A percentile compares a stretch with the other conserved stretches of the same genome.
Evolutionary conservation across 768 basidiomycete species (phyloP).

Genomic region (Suillus tomentosus): DNA sequence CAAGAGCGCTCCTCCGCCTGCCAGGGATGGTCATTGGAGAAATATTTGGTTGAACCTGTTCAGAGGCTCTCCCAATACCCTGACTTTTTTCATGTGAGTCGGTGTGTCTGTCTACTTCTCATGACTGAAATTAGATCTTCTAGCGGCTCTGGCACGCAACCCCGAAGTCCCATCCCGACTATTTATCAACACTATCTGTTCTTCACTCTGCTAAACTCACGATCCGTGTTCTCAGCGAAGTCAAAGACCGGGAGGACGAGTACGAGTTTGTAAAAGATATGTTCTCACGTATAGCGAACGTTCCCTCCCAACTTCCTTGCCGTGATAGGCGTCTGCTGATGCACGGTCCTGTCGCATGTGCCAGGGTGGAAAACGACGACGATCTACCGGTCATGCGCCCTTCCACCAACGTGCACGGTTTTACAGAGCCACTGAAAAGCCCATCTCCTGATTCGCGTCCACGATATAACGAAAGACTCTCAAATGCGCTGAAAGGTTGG

Average conservation of each 20-base stretch:
- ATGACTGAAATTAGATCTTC: slow-evolving; percentile 12
- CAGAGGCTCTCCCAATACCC: slow-evolving; percentile 72
- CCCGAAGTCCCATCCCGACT: slow-evolving; percentile 68
- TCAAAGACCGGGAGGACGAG: slow-evolving; percentile 84
- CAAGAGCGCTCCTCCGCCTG: slow-evolving; percentile 58
- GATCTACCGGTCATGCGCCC: slow-evolving; percentile 11
- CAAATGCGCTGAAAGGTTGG: slow-evolving; percentile 48
- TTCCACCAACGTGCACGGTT: slow-evolving; percentile 15
- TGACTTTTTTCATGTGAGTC: slow-evolving; percentile 69
- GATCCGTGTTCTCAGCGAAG: slow-evolving; percentile 79
- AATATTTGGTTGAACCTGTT: slow-evolving; percentile 75
- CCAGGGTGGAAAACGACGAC: slow-evolving; percentile 43
- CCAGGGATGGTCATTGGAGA: slow-evolving; percentile 63
- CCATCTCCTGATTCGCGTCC: background rate
- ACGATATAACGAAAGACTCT: slow-evolving; percentile 29
- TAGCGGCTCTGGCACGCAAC: slow-evolving; percentile 75
- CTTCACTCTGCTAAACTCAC: slow-evolving; percentile 68
- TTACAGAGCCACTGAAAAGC: background rate
- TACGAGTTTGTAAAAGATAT: slow-evolving; percentile 74
- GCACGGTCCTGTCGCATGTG: slow-evolving; percentile 55
- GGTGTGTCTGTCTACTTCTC: slow-evolving; percentile 2
- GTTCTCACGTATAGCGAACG: slow-evolving; percentile 56
- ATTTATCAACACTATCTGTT: slow-evolving; percentile 65
- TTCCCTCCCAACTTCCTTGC: slow-evolving; percentile 58
- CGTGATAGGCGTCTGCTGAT: slow-evolving; percentile 76